Base-by-base conservation (phyloP, 495 filamentous ascomycete species). In the Chaetomium cochliodes region DNA sequence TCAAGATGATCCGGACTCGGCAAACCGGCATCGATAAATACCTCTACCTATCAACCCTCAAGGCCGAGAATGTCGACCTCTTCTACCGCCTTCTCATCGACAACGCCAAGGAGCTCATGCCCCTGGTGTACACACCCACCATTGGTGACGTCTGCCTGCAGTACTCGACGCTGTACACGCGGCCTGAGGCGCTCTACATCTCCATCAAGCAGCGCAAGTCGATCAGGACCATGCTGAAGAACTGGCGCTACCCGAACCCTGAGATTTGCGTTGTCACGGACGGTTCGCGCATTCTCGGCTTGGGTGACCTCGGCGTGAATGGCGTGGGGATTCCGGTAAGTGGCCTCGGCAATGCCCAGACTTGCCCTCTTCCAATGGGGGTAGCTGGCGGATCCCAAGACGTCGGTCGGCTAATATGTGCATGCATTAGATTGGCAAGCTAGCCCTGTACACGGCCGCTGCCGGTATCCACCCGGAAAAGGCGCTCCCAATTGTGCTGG, bases 231-330 rank as follows among this genome's bases (percentile, higher is more conserved):
- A 91, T 97, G 67, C 87, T 97, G 65, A 80, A 87, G 74, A 96
- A 97, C 74, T 97, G 92, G 92, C 92, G 91, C 26, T 87, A 92
- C 72, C 80, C 80, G 23, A 86, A 92, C 64, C 92, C 94, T 23
- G 92, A 97, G 76, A 98, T 98, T 73, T 93, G 92, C 71, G 92
- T 96, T 72, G 91, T 98, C 66, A 98, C 94, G 51, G 94, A 98
- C 79, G 94, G 94, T 57, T 97, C 92, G 65, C 89, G 94, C 62
- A 98, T 98, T 76, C 85, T 98, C 62, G 94, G 94, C 62, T 85
- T 98, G 39, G 94, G 94, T 58, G 94, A 98, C 78, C 87, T 98
- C 65, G 94, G 94, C 67, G 88, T 98, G 63, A 96, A 97, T 76
- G 94, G 94, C 65, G 96, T 98, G 85, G 94, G 94, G 62, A 98